A percentile compares a stretch with the other conserved stretches of the same genome.
Evolutionary conservation across 2,329 filamentous ascomycete genomes (phyloP).

Genomic region (Teratosphaeria pseudoeucalypti): DNA sequence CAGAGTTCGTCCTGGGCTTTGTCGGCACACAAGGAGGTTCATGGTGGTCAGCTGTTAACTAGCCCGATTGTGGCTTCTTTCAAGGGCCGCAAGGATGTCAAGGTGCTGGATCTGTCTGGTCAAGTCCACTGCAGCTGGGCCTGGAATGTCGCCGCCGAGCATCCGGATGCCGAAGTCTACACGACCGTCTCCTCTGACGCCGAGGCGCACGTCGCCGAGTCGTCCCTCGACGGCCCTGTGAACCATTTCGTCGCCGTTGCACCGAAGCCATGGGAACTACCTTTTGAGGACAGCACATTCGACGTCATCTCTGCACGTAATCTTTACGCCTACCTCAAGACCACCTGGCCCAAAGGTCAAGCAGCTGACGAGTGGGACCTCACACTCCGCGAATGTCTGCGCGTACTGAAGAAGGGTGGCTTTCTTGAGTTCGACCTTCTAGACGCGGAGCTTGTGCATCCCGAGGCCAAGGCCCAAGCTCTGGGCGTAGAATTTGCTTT

Average conservation of each 20-base stretch:
- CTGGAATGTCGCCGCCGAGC: slow-evolving; percentile 82
- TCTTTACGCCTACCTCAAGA: slow-evolving; percentile 73
- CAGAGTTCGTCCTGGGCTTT: slow-evolving; percentile 51
- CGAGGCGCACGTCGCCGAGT: slow-evolving; percentile 42
- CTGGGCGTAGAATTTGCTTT: slow-evolving; percentile 88
- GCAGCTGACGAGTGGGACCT: slow-evolving; percentile 70
- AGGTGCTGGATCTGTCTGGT: slow-evolving; percentile 79
- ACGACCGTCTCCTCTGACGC: slow-evolving; percentile 49
- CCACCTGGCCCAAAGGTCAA: slow-evolving; percentile 42
- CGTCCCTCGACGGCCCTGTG: slow-evolving; percentile 66
- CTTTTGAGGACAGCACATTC: slow-evolving; percentile 77
- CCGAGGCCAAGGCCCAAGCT: slow-evolving; percentile 67
- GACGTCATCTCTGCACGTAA: slow-evolving; percentile 85
- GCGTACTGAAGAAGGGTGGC: slow-evolving; percentile 84
- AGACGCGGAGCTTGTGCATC: slow-evolving; percentile 81
- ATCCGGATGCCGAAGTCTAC: slow-evolving; percentile 75
- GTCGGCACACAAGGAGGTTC: slow-evolving; percentile 50
- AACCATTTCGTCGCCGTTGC: slow-evolving; percentile 83
- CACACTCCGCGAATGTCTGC: slow-evolving; percentile 75
- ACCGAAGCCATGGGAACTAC: slow-evolving; percentile 64
- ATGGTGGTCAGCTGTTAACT: slow-evolving; percentile 50
- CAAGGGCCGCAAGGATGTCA: slow-evolving; percentile 35
- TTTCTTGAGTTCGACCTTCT: slow-evolving; percentile 85
- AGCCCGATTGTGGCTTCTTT: slow-evolving; percentile 38
- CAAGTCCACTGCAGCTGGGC: slow-evolving; percentile 86